phyloP scores from a whole-genome alignment of 345 rosid species.

The Punica granatum region DNA sequence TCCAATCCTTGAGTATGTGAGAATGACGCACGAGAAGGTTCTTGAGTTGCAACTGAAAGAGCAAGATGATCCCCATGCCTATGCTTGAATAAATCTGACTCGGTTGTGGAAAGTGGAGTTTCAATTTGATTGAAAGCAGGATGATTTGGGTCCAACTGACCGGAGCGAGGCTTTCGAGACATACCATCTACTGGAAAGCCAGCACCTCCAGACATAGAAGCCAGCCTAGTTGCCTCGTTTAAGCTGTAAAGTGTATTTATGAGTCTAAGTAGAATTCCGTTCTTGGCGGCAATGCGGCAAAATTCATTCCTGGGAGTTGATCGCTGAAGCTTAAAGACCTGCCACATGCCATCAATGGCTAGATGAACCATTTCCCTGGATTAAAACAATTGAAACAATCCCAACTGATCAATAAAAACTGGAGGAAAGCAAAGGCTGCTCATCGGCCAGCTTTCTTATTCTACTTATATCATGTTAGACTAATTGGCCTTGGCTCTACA shows the following conservation, averaged over 20 bases:
- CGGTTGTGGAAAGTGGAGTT: slow-evolving; percentile 30
- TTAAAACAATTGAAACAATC: slow-evolving; percentile 9
- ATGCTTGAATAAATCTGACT: slow-evolving; percentile 45
- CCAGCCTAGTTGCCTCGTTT: slow-evolving; percentile 88
- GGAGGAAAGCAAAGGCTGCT: neutral
- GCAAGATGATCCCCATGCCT: slow-evolving; percentile 54
- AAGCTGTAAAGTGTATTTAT: slow-evolving; percentile 93
- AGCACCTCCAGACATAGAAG: slow-evolving; percentile 57
- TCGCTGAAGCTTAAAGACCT: slow-evolving; percentile 90
- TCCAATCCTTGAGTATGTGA: slow-evolving; percentile 70
- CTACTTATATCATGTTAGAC: slow-evolving; percentile 1
- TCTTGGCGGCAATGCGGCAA: slow-evolving; percentile 91
- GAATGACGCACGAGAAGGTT: slow-evolving; percentile 69
- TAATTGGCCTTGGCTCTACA: slow-evolving; percentile 14
- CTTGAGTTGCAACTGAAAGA: slow-evolving; percentile 31
- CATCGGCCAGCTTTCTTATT: neutral
- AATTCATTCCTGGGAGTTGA: slow-evolving; percentile 94
- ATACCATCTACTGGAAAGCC: slow-evolving; percentile 52
- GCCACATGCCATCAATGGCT: slow-evolving; percentile 99
- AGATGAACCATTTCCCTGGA: slow-evolving; percentile 99
- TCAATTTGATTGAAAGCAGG: slow-evolving; percentile 61
- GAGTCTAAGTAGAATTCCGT: slow-evolving; percentile 77
- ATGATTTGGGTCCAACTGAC: slow-evolving; percentile 62
- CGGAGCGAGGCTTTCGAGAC: slow-evolving; percentile 59
- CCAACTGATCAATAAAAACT: neutral